phyloP scores from a whole-genome alignment of 257 asterid species.

The Pogostemon cablin region DNA sequence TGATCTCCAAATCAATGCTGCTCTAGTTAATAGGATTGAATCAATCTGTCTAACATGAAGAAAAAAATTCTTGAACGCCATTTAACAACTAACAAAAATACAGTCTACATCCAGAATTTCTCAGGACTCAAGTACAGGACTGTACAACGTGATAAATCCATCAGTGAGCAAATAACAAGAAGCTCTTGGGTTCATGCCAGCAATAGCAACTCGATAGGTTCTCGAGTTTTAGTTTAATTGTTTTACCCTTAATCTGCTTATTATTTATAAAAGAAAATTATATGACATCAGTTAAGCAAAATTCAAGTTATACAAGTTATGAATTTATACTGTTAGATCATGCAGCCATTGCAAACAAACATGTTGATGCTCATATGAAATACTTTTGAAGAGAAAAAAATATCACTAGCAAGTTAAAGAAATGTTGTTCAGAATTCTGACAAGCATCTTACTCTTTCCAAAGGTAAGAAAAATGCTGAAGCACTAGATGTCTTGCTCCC shows the following conservation, averaged over 20 bases:
- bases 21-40: slow-evolving; percentile 25
- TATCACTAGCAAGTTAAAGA: slow-evolving; percentile 15
- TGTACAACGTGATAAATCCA: no score
- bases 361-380: slow-evolving; percentile 9
- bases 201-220: no score
- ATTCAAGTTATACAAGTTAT: no score
- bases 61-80: slow-evolving; percentile 1
- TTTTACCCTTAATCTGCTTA: no score
- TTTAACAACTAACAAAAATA: no score
- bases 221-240: no score
- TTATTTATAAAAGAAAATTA: no score
- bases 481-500: slow-evolving; percentile 99
- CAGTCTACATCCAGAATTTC: no score
- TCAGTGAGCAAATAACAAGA: no score
- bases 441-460: slow-evolving; percentile 75
- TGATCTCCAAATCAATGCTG: slow-evolving; percentile 44
- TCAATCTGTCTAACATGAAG: not conserved
- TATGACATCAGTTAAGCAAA: no score
- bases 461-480: slow-evolving; percentile 96
- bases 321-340: not conserved
- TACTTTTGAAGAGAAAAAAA: slow-evolving; percentile 8
- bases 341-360: slow-evolving; percentile 5
- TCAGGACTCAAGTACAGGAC: no score
- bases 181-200: no score
- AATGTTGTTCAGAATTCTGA: slow-evolving; percentile 27